Base-by-base conservation (phyloP, 164 flowering plant species). In the Annona cherimola region DNA sequence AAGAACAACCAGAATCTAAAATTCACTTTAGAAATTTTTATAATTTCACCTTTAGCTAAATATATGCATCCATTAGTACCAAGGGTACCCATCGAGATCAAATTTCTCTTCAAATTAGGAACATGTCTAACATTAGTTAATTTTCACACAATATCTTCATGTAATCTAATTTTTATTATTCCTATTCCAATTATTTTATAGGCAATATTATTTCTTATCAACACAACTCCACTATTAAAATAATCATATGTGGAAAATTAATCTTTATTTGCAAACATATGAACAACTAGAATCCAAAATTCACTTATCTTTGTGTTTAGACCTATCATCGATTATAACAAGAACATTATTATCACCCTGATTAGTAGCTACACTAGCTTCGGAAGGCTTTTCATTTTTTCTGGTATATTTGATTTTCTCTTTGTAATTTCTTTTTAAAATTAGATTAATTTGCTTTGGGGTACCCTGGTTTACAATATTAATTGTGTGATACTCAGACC, bases 271-370 rank as follows among this genome's bases (percentile, higher is more conserved):
- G 70, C 69, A 44, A 35, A 69, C 54, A 68, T 62, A 45, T 67
- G 70, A 42, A 66, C 73, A 74, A n/a, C 67, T 43, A 7, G 46
- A 73, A 44, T 70, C 63, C 8, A 70, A 5, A 40, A 75, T 64
- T n/a, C 70, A 75, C 19, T 55, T 42, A 40, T 20, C 40, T 5
- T 2, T 11, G 5, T 2, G 1, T 42, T n/a, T 6, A 35, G 6
- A 39, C 19, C 26, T 12, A 6, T 16, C 14, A 8, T 2, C 2
- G 9, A 16, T 7, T 50, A 3, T 2, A 2, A 50, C 9, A 8
- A 11, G 9, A 50, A 50, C 57, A 50, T 8, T 6, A 50, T 50
- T 50, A 7, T 6, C 57, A 50, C 57, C 14, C 6, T 46, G 9
- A 46, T 46, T 12, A 46, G 12, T 6, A 46, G 54, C 35, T 26